A percentile compares a stretch with the other conserved stretches of the same genome.
Conservation (phyloP, 2,329 filamentous ascomycete species). For the Aureobasidium zeae region DNA sequence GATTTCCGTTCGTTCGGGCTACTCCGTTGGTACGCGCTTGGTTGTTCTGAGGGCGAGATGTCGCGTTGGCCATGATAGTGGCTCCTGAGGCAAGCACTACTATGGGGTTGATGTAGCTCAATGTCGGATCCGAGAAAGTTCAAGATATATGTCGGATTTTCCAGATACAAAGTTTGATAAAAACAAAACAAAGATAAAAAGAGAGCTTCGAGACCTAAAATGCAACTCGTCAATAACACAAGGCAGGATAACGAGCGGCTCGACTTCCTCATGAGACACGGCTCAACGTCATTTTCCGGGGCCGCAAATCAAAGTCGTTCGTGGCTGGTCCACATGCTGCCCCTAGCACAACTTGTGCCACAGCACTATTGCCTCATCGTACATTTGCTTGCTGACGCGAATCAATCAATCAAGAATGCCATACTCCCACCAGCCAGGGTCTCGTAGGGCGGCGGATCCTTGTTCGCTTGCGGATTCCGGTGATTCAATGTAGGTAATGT, state of each 20-base stretch:
- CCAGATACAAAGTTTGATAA: too few relatives aligned
- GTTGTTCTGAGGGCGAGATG: constrained; percentile 12
- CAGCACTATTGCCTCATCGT: constrained; percentile 16
- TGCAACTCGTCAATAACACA: too few relatives aligned
- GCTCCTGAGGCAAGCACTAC: too few relatives aligned
- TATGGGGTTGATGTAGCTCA: too few relatives aligned
- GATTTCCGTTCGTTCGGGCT: constrained; percentile 9
- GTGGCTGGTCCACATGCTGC: constrained; percentile 8
- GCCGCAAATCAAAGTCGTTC: constrained; percentile 10
- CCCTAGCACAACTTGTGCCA: constrained; percentile 8
- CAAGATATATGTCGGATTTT: too few relatives aligned
- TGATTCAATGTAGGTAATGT: too few relatives aligned
- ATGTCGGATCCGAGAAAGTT: too few relatives aligned
- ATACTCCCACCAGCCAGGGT: constrained; percentile 4
- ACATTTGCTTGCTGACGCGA: constrained; percentile 13
- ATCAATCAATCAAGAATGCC: constrained; percentile 9
- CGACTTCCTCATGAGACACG: constrained; percentile 2
- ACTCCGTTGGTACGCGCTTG: constrained; percentile 13
- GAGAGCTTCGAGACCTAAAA: constrained; percentile 13
- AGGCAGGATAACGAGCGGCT: constrained; percentile 5
- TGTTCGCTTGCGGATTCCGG: too few relatives aligned
- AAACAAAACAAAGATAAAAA: constrained; percentile 5
- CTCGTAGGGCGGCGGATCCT: neutral
- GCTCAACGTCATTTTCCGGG: constrained; percentile 12
- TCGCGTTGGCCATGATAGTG: constrained; percentile 13